Base-by-base conservation (phyloP, 176 grass and related monocot species). In the Echinochloa phyllopogon region DNA sequence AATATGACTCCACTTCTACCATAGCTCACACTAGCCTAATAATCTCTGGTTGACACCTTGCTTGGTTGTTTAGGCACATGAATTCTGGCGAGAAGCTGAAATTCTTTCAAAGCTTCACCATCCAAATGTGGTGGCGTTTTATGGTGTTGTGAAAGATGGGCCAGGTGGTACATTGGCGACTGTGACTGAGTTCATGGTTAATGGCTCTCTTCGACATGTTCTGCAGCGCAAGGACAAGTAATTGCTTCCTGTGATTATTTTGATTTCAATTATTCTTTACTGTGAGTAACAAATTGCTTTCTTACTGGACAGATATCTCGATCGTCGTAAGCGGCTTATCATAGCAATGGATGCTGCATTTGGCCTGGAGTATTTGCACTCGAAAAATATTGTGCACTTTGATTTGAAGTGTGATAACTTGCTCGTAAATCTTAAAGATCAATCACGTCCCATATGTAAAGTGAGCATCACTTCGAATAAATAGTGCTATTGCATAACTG, bases 1-100 rank as follows among this genome's bases (percentile, higher is more conserved):
- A 76, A 24, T 60, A 29, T 75, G 20, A 10, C 61, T 40, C 38
- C 27, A 59, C 18, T 50, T 10, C 36, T 21, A 66, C 18, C 21
- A 39, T 56, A 56, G 58, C 44, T 65, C 48, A 53, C 9, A 4
- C 29, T 74, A 52, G 52, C 20, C 4, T 36, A 71, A 18, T 82
- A 76, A n/a, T 29, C 8, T 69, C 39, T 61, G 39, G 53, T 7
- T 61, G 29, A 51, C 52, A 72, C 8, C 4, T 62, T 87, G 24
- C 62, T 65, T 78, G 49, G 42, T 85, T 55, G 14, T 79, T 59
- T 70, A 98, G 96, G 92, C 96, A 57, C 79, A 92, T 29, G 96
- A 98, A 82, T 98, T 98, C 83, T 98, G 96, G 93, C 87, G 93
- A 52, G 96, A 98, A 95, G 96, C 96, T 87, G 94, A 94, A 76